A percentile compares a stretch with the other conserved stretches of the same genome.
These are phyloP conservation scores for Apiosordaria backusii DNA, from an alignment of 495 filamentous ascomycete species.

Conservation along the genomic window DNA sequence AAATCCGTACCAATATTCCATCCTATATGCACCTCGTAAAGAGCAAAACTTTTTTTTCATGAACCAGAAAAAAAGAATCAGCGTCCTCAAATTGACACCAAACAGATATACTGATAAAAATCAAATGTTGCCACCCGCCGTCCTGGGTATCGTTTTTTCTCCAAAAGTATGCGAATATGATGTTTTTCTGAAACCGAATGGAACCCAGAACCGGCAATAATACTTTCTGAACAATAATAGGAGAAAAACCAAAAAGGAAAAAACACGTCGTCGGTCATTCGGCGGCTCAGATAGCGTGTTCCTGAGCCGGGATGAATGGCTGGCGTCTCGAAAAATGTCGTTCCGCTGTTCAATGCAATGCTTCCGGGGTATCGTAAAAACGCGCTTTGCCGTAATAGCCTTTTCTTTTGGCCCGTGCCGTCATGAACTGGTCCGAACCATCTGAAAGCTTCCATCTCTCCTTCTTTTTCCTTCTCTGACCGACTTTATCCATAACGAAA, in stretches of 20 bases:
- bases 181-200: constrained; percentile 2
- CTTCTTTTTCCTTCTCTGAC: not conserved
- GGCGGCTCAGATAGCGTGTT: constrained; percentile 7
- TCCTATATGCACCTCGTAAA: not conserved
- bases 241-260: not conserved
- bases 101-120: constrained; percentile 10
- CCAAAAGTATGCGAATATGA: not conserved
- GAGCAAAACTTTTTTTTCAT: constrained; percentile 20
- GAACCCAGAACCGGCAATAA: not conserved
- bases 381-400: constrained; percentile 4
- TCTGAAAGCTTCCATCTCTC: not conserved
- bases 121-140: constrained; percentile 7
- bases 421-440: not conserved
- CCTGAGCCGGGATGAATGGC: constrained; percentile 5
- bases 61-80: not conserved
- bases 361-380: constrained; percentile 20
- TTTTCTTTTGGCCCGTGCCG: not conserved
- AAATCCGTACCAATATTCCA: not conserved
- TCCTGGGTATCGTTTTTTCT: constrained; percentile 15
- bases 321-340: constrained; percentile 6
- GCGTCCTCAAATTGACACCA: constrained; percentile 3
- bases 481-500: not conserved
- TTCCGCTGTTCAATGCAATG: constrained; percentile 18
- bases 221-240: not conserved
- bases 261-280: constrained; percentile 1